Conservation (phyloP, 768 basidiomycete genomes). For the Tricholoma furcatifolium region DNA sequence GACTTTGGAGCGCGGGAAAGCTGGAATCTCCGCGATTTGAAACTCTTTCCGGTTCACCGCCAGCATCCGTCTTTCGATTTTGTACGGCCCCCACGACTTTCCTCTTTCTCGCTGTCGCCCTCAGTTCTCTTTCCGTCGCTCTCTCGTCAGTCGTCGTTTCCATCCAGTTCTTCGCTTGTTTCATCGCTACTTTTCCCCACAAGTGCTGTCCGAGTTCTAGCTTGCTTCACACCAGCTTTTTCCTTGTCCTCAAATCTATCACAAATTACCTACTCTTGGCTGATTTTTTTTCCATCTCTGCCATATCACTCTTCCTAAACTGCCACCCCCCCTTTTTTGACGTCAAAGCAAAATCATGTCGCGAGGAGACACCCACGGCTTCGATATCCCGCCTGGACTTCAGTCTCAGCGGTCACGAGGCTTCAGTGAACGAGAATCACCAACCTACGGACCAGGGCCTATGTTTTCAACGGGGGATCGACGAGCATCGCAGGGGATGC, state of each 20-base stretch:
- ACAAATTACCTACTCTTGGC: conserved; percentile 5
- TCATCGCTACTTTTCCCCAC: conserved; percentile 20
- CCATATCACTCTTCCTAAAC: conserved; percentile 23
- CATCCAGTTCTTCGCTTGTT: conserved; percentile 34
- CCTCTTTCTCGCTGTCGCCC: conserved; percentile 32
- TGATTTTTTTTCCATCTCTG: conserved; percentile 8
- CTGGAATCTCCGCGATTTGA: conserved; percentile 36
- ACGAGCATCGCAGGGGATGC: conserved; percentile 22
- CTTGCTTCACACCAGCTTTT: conserved; percentile 18
- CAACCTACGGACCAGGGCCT: conserved; percentile 15
- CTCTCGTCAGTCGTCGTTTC: conserved; percentile 38
- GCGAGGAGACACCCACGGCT: conserved; percentile 40
- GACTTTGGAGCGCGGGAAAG: conserved; percentile 32
- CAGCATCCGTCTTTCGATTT: conserved; percentile 13
- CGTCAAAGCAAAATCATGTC: conserved; percentile 33
- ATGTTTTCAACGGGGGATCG: conserved; percentile 29
- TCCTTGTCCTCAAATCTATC: conserved; percentile 13
- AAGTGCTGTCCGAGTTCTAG: conserved; percentile 19
- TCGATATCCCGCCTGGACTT: conserved; percentile 34
- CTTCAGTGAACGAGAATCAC: conserved; percentile 21
- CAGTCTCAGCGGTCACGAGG: conserved; percentile 22
- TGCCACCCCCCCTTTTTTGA: conserved; percentile 15
- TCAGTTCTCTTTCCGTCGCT: conserved; percentile 34
- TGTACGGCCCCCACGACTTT: conserved; percentile 10
- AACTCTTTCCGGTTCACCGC: conserved; percentile 20